Conservation (phyloP, 176 grass and related monocot species). For the Phoenix dactylifera region DNA sequence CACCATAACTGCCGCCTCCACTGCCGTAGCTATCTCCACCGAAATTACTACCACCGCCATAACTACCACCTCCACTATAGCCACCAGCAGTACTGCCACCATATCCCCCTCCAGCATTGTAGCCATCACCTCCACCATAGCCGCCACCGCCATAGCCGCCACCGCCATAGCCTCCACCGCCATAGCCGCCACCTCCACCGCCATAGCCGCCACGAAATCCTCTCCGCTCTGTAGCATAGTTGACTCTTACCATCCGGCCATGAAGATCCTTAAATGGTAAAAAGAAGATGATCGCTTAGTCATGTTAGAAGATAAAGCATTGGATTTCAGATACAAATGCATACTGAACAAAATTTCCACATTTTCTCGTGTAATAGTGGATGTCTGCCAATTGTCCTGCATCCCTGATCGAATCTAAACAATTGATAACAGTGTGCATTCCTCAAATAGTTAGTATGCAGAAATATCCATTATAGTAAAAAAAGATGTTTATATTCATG, state of each 20-base stretch:
- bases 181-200: neutral
- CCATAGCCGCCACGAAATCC: constrained; percentile 1
- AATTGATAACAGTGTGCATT: too few species aligned
- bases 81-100: neutral
- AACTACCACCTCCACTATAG: constrained; percentile 11
- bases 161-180: too few species aligned
- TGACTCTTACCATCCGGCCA: constrained; percentile 43
- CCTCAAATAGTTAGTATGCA: too few species aligned
- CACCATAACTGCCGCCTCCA: neutral
- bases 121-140: neutral
- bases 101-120: neutral
- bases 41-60: constrained; percentile 7
- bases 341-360: too few species aligned
- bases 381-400: too few species aligned
- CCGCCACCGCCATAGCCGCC: constrained; percentile 10
- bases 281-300: too few species aligned
- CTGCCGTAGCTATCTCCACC: neutral
- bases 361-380: too few species aligned
- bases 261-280: constrained; percentile 21
- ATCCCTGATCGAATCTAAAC: too few species aligned
- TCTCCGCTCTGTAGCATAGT: constrained; percentile 34
- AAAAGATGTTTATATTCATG: neutral
- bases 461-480: constrained; percentile 7
- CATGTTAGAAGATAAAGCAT: too few species aligned
- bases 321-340: too few species aligned